A percentile compares a stretch with the other conserved stretches of the same genome.
phyloP scores from a whole-genome alignment of 257 asterid genomes.

The Gardenia jasminoides region DNA sequence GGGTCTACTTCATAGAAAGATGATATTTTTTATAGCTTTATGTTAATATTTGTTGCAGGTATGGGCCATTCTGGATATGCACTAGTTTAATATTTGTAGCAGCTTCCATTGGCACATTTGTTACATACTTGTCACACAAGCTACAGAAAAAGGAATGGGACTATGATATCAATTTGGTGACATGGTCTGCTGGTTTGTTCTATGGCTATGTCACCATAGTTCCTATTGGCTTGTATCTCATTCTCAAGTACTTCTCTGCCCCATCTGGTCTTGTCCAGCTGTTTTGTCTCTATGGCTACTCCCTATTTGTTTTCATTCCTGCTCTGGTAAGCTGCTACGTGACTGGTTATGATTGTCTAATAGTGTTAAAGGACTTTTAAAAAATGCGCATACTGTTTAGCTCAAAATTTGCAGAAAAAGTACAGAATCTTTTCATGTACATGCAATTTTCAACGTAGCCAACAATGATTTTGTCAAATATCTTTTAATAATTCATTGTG shows the following conservation, averaged over 20 bases:
- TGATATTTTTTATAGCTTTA: not conserved
- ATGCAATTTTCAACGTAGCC: not conserved
- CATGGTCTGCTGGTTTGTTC: conserved; percentile 96
- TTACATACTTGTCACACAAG: conserved; percentile 85
- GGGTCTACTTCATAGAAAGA: not conserved
- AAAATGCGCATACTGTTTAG: not conserved
- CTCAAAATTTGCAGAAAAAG: not conserved
- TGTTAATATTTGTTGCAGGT: conserved; percentile 42
- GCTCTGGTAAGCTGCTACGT: conserved; percentile 71
- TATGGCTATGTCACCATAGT: conserved; percentile 86
- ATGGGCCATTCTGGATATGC: conserved; percentile 99
- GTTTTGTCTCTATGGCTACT: conserved; percentile 93
- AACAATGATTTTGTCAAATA: no score
- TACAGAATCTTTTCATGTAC: not conserved
- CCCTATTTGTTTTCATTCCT: conserved; percentile 91
- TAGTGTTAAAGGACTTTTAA: not conserved
- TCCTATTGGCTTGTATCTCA: conserved; percentile 68
- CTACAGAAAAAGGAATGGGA: conserved; percentile 77
- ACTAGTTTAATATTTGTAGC: conserved; percentile 94
- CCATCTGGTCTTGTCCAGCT: conserved; percentile 88
- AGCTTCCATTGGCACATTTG: conserved; percentile 94
- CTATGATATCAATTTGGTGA: conserved; percentile 81
- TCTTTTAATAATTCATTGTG: no score
- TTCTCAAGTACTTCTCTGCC: conserved; percentile 96
- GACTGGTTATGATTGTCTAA: not conserved